Conservation (phyloP, 371 early-diverging fungal genomes). For the Saksenaea oblongispora region DNA sequence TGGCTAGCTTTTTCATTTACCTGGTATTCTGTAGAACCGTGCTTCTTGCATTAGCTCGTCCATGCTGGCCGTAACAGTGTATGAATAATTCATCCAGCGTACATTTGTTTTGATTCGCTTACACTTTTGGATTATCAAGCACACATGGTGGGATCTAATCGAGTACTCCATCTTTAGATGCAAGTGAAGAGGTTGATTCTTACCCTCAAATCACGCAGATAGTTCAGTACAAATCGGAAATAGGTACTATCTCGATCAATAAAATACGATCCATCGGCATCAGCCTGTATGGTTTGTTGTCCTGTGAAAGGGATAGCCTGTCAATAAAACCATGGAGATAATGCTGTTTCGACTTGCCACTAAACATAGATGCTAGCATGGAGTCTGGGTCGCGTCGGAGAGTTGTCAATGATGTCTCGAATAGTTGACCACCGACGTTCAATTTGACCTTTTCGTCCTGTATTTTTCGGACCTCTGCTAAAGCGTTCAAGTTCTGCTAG, state of each 20-base stretch:
- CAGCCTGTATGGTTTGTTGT: conserved; percentile 13
- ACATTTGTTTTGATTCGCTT: background rate
- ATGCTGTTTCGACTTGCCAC: conserved; percentile 14
- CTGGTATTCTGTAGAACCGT: conserved; percentile 31
- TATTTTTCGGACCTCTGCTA: conserved; percentile 24
- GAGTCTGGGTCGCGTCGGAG: conserved; percentile 41
- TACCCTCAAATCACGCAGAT: conserved; percentile 41
- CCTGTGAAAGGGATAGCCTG: background rate
- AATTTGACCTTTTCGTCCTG: conserved; percentile 45
- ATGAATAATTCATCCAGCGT: no score
- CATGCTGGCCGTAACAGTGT: conserved; percentile 28
- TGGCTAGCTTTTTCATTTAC: conserved; percentile 9
- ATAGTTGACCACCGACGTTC: conserved; percentile 44
- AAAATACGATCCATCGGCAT: conserved; percentile 45
- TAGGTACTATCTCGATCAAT: conserved; percentile 49
- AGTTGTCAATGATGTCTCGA: conserved; percentile 41
- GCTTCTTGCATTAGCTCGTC: conserved; percentile 51
- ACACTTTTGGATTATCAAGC: conserved; percentile 38
- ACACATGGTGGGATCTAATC: conserved; percentile 36
- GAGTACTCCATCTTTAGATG: background rate
- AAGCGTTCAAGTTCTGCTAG: background rate
- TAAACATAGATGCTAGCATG: conserved; percentile 38
- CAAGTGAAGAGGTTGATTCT: background rate
- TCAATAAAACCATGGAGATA: background rate
- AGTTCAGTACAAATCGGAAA: conserved; percentile 43